phyloP scores from a whole-genome alignment of 441 rosid genomes.

The Adansonia grandidieri region DNA sequence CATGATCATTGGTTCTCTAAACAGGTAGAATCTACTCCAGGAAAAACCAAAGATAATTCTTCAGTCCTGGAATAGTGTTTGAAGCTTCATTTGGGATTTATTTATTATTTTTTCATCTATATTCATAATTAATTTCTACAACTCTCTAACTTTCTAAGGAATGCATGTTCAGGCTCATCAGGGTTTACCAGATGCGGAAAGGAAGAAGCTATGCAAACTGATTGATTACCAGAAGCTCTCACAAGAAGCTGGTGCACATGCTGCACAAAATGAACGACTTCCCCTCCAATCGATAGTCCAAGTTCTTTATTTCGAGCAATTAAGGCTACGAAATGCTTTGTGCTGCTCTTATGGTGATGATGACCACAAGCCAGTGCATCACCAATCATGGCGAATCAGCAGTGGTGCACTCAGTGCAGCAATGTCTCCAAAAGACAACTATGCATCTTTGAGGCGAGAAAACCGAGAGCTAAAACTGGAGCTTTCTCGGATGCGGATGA shows the following conservation, averaged over 20 bases:
- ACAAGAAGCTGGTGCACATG: slow-evolving; percentile 95
- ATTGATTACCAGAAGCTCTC: slow-evolving; percentile 97
- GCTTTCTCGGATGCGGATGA: slow-evolving; percentile 88
- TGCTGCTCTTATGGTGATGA: slow-evolving; percentile 72
- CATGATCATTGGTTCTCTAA: slow-evolving; percentile 5
- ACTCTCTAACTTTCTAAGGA: slow-evolving; percentile 26
- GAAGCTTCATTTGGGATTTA: neutral
- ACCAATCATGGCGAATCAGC: slow-evolving; percentile 88
- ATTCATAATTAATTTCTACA: neutral
- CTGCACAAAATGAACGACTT: slow-evolving; percentile 94
- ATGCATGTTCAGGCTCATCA: slow-evolving; percentile 69
- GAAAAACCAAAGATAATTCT: neutral
- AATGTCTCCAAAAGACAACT: slow-evolving; percentile 96
- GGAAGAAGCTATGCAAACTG: slow-evolving; percentile 77
- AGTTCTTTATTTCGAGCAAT: slow-evolving; percentile 95
- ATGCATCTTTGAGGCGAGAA: slow-evolving; percentile 91
- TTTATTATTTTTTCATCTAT: neutral
- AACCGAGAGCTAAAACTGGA: slow-evolving; percentile 95
- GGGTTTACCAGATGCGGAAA: slow-evolving; percentile 73
- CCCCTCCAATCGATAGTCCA: slow-evolving; percentile 96
- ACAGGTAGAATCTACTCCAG: neutral
- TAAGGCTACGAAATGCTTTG: slow-evolving; percentile 79
- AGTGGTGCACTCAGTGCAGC: slow-evolving; percentile 98
- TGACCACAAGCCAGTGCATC: slow-evolving; percentile 74
- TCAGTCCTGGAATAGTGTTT: neutral